phyloP scores from a whole-genome alignment of 768 basidiomycete species.

The Pleurotus tuoliensis region DNA sequence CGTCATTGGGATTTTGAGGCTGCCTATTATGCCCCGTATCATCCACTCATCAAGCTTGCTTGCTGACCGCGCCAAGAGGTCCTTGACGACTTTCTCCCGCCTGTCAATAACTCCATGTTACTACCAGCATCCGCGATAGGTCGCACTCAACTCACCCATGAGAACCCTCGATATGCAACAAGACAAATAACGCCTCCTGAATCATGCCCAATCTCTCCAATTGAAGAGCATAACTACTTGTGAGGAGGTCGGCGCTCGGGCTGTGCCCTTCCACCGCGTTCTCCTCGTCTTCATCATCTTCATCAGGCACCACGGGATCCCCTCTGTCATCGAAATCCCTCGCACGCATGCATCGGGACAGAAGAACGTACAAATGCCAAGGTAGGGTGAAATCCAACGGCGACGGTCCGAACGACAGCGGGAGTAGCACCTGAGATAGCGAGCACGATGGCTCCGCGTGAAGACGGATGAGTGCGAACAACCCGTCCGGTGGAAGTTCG shows the following conservation, averaged over 20 bases:
- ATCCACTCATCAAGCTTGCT: conserved; percentile 68
- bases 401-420: conserved; percentile 70
- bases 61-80: conserved; percentile 70
- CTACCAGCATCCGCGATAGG: conserved; percentile 9
- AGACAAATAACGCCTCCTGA: conserved; percentile 84
- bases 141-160: conserved; percentile 64
- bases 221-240: conserved; percentile 83
- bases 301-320: conserved; percentile 33
- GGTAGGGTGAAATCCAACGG: conserved; percentile 79
- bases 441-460: conserved; percentile 69
- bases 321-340: conserved; percentile 88
- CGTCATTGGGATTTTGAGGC: conserved; percentile 71
- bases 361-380: conserved; percentile 90
- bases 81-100: conserved; percentile 78
- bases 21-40: conserved; percentile 66
- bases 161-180: conserved; percentile 82
- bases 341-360: conserved; percentile 77
- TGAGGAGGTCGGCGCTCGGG: conserved; percentile 76
- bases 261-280: conserved; percentile 68
- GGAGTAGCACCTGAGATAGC: conserved; percentile 63
- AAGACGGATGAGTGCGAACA: conserved; percentile 80
- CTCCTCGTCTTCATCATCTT: conserved; percentile 39
- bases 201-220: conserved; percentile 78
- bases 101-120: conserved; percentile 33
- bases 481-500: conserved; percentile 56